Evolutionary conservation across 495 filamentous ascomycete genomes (phyloP).

Genomic region (Aspergillus carlsbadensis): DNA sequence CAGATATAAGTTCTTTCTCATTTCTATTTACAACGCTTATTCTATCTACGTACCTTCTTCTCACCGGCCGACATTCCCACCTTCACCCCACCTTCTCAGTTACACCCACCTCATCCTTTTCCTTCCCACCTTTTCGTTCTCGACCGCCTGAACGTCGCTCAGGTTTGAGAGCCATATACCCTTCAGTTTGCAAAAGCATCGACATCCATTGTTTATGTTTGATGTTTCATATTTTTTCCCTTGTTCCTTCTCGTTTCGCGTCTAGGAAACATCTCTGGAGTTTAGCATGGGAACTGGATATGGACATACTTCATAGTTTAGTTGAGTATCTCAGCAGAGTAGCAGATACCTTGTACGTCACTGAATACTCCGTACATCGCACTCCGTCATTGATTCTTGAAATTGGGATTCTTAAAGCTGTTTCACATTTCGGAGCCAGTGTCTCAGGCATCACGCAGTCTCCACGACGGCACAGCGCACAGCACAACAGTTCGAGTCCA

Average conservation of each 20-base stretch:
- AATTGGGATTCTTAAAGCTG: too few relatives aligned
- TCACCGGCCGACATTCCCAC: too few relatives aligned
- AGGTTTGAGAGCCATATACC: constrained; percentile 16
- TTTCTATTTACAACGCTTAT: constrained; percentile 15
- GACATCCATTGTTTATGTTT: not conserved
- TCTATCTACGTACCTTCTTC: not conserved
- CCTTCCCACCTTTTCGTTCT: not conserved
- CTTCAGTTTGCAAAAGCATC: constrained; percentile 14
- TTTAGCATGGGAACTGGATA: not conserved
- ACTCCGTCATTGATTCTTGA: too few relatives aligned
- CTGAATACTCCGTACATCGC: too few relatives aligned
- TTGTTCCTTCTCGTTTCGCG: not conserved
- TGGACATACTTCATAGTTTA: not conserved
- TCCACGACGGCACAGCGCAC: too few relatives aligned
- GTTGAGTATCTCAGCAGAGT: not conserved
- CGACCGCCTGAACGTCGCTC: constrained; percentile 2
- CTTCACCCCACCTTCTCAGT: not conserved
- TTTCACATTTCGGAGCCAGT: too few relatives aligned
- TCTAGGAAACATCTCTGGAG: not conserved
- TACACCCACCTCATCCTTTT: not conserved
- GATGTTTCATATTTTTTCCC: not conserved
- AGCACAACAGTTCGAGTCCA: too few relatives aligned
- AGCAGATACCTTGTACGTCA: not conserved
- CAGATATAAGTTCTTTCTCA: constrained; percentile 63
- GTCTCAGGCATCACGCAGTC: too few relatives aligned